Evolutionary conservation across 345 rosid genomes (phyloP).

Genomic region (Lepidium sativum): DNA sequence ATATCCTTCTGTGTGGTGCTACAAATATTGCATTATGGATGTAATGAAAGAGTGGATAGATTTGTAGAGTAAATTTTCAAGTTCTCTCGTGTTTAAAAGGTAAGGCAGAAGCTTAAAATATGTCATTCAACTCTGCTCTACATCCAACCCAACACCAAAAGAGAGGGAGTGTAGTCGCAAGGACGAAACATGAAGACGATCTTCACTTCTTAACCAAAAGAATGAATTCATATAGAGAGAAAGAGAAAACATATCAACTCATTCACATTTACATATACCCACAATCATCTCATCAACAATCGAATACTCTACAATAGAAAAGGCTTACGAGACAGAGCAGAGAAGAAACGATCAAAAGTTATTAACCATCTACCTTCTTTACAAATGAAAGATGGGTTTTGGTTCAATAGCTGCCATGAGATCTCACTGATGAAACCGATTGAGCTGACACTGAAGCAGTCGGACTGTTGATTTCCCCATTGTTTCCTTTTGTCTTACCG

Average conservation of each 20-base stretch:
- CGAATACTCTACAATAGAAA: slow-evolving; percentile 10
- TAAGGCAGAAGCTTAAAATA: not conserved
- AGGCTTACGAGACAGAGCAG: not conserved
- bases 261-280: slow-evolving; percentile 12
- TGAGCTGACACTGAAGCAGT: slow-evolving; percentile 97
- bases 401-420: slow-evolving; percentile 64
- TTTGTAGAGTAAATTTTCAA: too few relatives aligned
- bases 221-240: not conserved
- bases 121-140: slow-evolving; percentile 3
- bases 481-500: slow-evolving; percentile 67
- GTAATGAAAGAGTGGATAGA: too few relatives aligned
- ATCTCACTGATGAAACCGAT: slow-evolving; percentile 85
- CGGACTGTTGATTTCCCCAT: slow-evolving; percentile 83
- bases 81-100: too few relatives aligned
- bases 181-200: not conserved
- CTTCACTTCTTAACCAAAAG: not conserved
- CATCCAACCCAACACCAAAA: too few relatives aligned
- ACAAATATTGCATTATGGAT: too few relatives aligned
- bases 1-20: too few relatives aligned
- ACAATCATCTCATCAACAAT: slow-evolving; percentile 17
- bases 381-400: slow-evolving; percentile 10
- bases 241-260: not conserved
- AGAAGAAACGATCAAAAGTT: slow-evolving; percentile 10
- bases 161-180: too few relatives aligned
- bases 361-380: slow-evolving; percentile 6